Evolutionary conservation across 176 grass and related monocot species (phyloP), one percentile per base, ranked within the genome.

Genomic region (Elaeis guineensis): DNA sequence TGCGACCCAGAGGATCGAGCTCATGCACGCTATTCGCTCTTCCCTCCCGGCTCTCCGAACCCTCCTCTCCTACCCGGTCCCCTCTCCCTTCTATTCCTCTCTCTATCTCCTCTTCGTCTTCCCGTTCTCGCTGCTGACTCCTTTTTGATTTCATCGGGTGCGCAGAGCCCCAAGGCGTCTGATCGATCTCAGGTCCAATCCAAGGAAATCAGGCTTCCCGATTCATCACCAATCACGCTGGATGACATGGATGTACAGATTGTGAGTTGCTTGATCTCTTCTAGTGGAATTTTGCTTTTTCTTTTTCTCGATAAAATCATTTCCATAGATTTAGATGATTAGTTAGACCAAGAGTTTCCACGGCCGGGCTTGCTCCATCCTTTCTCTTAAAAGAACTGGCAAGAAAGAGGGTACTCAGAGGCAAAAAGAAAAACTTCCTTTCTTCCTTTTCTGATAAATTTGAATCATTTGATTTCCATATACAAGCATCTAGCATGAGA

Each of bases 231-330:
- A 12, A 83, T 97, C 39, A 69, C 81, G 16, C 86, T 97, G 0
- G 87, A 97, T 11, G 87, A 97, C 70, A 97, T 81, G 20, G 92
- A 97, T n/a, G 84, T 91, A 26, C 75, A 89, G 78, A 91, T 80
- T 14, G 92, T 97, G 80, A 80, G 78, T 53, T 72, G 17, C 20
- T 14, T 3, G 7, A 55, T 4, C 21, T n/a, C 8, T 18, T 59
- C 16, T 4, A 6, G 28, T 30, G 30, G 8, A 17, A 24, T 52
- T 17, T 67, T 48, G 19, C 18, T 14, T 17, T 48, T 26, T 59
- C 1, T 59, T 28, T 59, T 28, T 59, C 25, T 28, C 14, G 25
- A 17, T 19, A 18, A 22, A 19, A 44, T 53, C 17, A 2, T 12
- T 1, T 53, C 9, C 18, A 12, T 44, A 44, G 35, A 44, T 12